A percentile compares a stretch with the other conserved stretches of the same genome.
Conservation (phyloP, 1,139 yeast species). For the Spencermartinsiella ligniputridi region DNA sequence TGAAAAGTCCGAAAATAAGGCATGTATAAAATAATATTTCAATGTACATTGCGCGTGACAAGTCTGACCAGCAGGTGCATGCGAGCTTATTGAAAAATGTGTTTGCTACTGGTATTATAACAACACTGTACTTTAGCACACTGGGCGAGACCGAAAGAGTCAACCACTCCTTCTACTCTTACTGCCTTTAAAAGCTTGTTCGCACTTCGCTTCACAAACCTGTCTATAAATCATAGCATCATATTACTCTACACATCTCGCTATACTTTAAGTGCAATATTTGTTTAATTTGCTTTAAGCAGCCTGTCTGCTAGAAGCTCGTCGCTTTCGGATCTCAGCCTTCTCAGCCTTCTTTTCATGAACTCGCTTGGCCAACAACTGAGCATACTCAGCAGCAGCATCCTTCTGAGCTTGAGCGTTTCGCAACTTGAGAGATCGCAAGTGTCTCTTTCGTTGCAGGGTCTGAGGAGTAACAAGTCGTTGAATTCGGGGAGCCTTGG, state of each 20-base stretch:
- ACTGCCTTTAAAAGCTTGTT: too few relatives aligned
- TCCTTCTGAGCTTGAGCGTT: conserved; percentile 99
- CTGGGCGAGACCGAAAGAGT: too few relatives aligned
- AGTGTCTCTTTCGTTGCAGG: conserved; percentile 98
- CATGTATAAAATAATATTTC: too few relatives aligned
- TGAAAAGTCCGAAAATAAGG: too few relatives aligned
- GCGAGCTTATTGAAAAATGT: too few relatives aligned
- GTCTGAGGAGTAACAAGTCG: conserved; percentile 99
- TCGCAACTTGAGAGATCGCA: conserved; percentile 88
- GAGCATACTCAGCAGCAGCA: conserved; percentile 99
- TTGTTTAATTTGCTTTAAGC: conserved; percentile 37
- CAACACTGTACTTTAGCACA: too few relatives aligned
- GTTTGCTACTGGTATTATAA: too few relatives aligned
- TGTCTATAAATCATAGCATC: conserved; percentile 3
- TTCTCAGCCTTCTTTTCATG: conserved; percentile 96
- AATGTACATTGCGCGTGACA: too few relatives aligned
- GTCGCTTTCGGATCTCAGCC: conserved; percentile 98
- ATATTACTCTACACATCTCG: not conserved
- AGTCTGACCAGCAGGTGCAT: too few relatives aligned
- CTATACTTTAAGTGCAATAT: not conserved
- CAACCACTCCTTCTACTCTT: too few relatives aligned
- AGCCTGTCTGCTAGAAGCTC: conserved; percentile 68
- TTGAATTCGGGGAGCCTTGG: conserved; percentile 99
- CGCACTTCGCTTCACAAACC: too few relatives aligned
- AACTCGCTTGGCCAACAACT: conserved; percentile 96